phyloP scores from a whole-genome alignment of 257 asterid genomes.

The Anisodus acutangulus region DNA sequence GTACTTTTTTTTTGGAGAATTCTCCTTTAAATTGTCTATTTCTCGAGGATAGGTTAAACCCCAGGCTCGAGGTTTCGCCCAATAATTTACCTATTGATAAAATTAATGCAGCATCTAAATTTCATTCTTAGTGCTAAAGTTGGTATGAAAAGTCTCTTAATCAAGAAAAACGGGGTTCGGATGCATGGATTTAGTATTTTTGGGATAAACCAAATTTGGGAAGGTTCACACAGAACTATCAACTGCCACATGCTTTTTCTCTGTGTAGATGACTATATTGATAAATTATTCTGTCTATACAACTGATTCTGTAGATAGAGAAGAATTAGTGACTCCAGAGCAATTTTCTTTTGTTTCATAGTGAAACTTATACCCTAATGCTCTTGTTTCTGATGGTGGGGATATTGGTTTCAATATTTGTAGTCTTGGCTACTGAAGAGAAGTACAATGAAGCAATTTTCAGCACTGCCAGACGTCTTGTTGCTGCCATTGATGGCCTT shows the following conservation, averaged over 20 bases:
- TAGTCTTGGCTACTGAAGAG: conserved; percentile 93
- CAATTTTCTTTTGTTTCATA: background rate
- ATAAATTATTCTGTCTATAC: background rate
- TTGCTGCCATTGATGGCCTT: conserved; percentile 90
- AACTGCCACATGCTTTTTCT: background rate
- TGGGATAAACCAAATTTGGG: background rate
- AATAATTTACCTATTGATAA: background rate
- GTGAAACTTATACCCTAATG: background rate
- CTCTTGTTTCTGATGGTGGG: conserved; percentile 29
- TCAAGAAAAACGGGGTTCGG: background rate
- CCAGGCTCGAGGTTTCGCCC: background rate
- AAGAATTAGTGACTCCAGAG: background rate
- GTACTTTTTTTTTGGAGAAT: background rate
- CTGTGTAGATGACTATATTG: background rate
- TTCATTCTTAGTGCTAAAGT: background rate
- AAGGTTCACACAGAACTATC: background rate
- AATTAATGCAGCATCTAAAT: background rate
- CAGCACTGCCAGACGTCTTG: conserved; percentile 76
- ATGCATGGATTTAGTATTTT: background rate
- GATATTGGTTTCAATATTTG: conserved; percentile 32
- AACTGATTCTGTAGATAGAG: background rate
- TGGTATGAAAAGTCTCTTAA: background rate
- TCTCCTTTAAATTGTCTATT: background rate
- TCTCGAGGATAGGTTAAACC: background rate
- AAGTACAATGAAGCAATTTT: conserved; percentile 90